Evolutionary conservation across 768 basidiomycete genomes (phyloP), one percentile per base, ranked within the genome.

Genomic region (Tricholoma hemisulphureum): DNA sequence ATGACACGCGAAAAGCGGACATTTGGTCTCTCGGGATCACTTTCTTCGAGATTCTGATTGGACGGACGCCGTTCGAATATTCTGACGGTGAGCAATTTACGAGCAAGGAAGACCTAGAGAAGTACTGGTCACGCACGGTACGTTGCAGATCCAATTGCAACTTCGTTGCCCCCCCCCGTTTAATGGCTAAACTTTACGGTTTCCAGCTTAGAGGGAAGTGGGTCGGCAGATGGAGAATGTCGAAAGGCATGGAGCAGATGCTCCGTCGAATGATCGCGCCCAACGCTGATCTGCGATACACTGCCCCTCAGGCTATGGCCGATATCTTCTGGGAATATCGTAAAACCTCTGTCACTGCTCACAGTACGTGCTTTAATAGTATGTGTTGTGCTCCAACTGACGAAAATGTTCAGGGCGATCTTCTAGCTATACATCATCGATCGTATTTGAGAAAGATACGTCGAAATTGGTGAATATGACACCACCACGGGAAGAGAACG

Each of bases 1-100:
- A 99, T 64, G 96, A 99, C 69, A 98, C 96, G 48, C 87, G 96
- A 45, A 91, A 94, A 72, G 89, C 91, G 0, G 96, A 90, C 61
- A 77, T 93, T 45, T 92, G 89, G 87, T 86, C 89, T n/a, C 84
- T 91, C 2, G 89, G 88, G 48, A 77, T 96, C 24, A 93, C 95
- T 0, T 91, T 98, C 70, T 99, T 97, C 69, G 96, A 99, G 71
- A 91, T 99, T 59, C 82, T 98, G 29, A 77, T 88, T 21, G 95
- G 95, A 1, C 82, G 96, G 9, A 98, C 96, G 2, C 95, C 95
- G 2, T 98, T 98, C 66, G 91, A 95, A 69, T 69, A 89, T 61
- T 81, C 83, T 37, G 90, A 92, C 61, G 85, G 86, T 6, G 91
- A 95, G 66, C 81, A 88, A 58, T 88, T 95, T 61, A 74, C 80